Conservation (phyloP, 2,329 filamentous ascomycete species). For the Neofusicoccum laricinum region DNA sequence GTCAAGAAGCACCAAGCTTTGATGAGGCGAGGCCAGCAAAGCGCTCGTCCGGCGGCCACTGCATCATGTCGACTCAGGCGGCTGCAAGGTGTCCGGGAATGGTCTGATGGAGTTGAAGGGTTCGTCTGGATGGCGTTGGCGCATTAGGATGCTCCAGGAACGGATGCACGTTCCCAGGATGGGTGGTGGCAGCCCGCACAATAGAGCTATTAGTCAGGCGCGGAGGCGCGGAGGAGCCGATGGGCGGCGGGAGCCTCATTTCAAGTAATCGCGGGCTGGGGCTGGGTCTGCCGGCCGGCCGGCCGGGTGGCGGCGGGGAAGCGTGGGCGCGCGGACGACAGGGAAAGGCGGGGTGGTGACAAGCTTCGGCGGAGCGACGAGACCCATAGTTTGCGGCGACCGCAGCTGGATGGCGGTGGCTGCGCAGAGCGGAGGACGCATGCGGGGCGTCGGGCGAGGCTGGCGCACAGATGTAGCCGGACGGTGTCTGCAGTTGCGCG, state of each 20-base stretch:
- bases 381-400: not conserved
- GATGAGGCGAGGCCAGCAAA: not conserved
- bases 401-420: not conserved
- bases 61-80: not conserved
- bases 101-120: too few relatives aligned
- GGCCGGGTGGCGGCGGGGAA: not conserved
- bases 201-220: not conserved
- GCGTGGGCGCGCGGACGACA: too few relatives aligned
- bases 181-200: too few relatives aligned
- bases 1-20: not conserved
- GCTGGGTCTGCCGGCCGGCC: not conserved
- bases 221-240: not conserved
- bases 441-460: not conserved
- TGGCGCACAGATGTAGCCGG: not conserved
- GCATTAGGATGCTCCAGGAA: not conserved
- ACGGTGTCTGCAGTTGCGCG: not conserved
- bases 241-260: not conserved
- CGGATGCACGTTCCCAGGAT: not conserved
- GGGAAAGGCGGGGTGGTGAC: not conserved
- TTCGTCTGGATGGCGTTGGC: too few relatives aligned
- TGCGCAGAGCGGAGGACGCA: too few relatives aligned
- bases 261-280: not conserved
- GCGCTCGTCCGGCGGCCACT: not conserved
- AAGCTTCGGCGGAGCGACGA: not conserved
- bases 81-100: too few relatives aligned